These are phyloP conservation scores for Cucumis hystrix DNA, from an alignment of 306 rosid species.

Conservation along the genomic window DNA sequence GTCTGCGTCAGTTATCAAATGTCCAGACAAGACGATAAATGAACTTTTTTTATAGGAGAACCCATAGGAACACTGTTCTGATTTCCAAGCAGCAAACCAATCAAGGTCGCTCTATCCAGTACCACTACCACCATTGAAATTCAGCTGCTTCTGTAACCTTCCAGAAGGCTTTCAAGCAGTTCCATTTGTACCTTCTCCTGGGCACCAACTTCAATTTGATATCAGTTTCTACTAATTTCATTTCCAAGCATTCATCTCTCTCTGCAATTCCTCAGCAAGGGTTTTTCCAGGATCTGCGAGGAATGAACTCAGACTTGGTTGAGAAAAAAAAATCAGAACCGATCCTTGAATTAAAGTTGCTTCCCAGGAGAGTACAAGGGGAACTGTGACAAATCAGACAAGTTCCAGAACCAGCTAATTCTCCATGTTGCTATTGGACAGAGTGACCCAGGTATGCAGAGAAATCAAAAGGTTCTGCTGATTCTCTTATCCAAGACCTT, in stretches of 20 bases:
- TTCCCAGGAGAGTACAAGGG: constrained; percentile 45
- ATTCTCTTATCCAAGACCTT: constrained; percentile 34
- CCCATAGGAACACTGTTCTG: constrained; percentile 9
- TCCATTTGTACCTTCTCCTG: constrained; percentile 58
- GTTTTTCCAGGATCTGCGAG: constrained; percentile 62
- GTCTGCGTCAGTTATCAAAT: not conserved
- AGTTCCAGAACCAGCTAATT: constrained; percentile 35
- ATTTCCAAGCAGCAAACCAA: constrained; percentile 13
- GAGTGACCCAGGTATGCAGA: constrained; percentile 20
- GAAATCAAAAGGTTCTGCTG: constrained; percentile 12
- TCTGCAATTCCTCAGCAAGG: constrained; percentile 55
- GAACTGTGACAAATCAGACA: constrained; percentile 44
- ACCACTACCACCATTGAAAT: constrained; percentile 14
- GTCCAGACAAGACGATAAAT: constrained; percentile 17
- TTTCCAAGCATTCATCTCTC: constrained; percentile 60
- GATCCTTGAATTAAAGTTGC: constrained; percentile 49
- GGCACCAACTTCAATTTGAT: constrained; percentile 40
- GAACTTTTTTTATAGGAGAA: constrained; percentile 36
- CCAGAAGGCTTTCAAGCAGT: constrained; percentile 46
- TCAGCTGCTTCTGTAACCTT: constrained; percentile 36
- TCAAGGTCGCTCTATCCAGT: constrained; percentile 25
- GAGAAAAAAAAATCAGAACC: constrained; percentile 35
- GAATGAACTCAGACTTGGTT: constrained; percentile 43
- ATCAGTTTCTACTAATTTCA: constrained; percentile 64
- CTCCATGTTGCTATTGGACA: constrained; percentile 22